phyloP scores from a whole-genome alignment of 106 monocot species.

The Acanthochlamys bracteata region DNA sequence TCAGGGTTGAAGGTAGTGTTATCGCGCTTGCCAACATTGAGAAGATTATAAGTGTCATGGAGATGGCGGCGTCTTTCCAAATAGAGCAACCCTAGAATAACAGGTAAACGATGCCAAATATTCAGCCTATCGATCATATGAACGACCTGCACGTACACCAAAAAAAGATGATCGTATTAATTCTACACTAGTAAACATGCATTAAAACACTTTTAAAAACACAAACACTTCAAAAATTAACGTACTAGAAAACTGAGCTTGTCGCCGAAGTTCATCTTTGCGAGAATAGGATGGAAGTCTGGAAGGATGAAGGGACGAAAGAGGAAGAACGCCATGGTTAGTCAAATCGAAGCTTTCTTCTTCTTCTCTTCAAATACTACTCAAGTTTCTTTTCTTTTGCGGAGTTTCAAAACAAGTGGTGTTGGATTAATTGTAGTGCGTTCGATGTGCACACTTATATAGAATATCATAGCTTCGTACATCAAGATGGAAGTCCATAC shows the following conservation, averaged over 20 bases:
- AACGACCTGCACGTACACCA: constrained; percentile 22
- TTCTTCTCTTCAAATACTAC: no score
- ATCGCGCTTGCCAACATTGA: constrained; percentile 24
- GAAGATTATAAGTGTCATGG: constrained; percentile 44
- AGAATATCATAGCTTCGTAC: no score
- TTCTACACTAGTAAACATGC: no score
- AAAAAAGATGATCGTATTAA: background rate
- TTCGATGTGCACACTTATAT: no score
- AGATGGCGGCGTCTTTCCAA: constrained; percentile 25
- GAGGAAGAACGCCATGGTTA: constrained; percentile 13
- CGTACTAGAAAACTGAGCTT: constrained; percentile 26
- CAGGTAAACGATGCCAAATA: constrained; percentile 51
- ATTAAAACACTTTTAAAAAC: background rate
- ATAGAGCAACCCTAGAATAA: constrained; percentile 40
- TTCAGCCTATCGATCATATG: constrained; percentile 33
- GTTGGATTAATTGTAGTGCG: no score
- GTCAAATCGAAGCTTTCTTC: no score
- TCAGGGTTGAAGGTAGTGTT: constrained; percentile 23
- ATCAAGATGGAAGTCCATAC: no score
- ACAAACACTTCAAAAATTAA: background rate
- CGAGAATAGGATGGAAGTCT: constrained; percentile 11
- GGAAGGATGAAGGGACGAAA: constrained; percentile 13
- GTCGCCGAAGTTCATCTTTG: constrained; percentile 19
- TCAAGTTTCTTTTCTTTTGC: no score
- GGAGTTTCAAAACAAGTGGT: no score